These are phyloP conservation scores for Exophiala calicioides DNA, from an alignment of 2,329 filamentous ascomycete species.

Conservation along the genomic window DNA sequence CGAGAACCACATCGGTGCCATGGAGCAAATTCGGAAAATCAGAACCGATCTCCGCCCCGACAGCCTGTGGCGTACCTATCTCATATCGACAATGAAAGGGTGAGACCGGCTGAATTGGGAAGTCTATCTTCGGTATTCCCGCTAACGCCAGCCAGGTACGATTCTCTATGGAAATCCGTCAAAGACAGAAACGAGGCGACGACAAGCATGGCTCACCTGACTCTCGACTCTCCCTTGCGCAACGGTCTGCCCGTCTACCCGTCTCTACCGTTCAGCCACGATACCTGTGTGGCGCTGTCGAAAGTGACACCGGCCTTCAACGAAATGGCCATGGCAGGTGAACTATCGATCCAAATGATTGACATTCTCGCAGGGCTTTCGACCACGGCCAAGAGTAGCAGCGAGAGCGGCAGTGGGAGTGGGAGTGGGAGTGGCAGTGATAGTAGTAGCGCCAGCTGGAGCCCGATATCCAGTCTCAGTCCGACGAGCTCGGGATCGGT, in stretches of 20 bases:
- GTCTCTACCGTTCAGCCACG: constrained; percentile 19
- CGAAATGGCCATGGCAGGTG: constrained; percentile 20
- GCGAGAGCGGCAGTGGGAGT: too few species aligned
- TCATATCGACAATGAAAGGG: constrained; percentile 16
- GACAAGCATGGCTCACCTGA: constrained; percentile 18
- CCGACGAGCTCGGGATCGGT: constrained; percentile 6
- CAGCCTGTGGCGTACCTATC: constrained; percentile 19
- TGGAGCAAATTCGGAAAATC: constrained; percentile 20
- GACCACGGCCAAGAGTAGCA: constrained; percentile 8
- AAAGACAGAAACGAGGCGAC: constrained; percentile 20
- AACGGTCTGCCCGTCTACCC: constrained; percentile 23
- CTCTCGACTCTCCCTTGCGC: constrained; percentile 18
- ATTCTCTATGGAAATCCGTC: constrained; percentile 22
- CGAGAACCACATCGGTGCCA: constrained; percentile 18
- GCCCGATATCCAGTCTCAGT: too few species aligned
- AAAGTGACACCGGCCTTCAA: constrained; percentile 21
- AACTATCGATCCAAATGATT: constrained; percentile 25
- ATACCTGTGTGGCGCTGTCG: constrained; percentile 20
- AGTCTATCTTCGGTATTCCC: not conserved
- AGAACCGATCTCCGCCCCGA: constrained; percentile 15
- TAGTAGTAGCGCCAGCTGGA: too few species aligned
- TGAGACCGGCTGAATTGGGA: not conserved
- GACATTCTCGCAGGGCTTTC: constrained; percentile 20
- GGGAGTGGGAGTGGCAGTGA: too few species aligned
- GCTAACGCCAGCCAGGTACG: constrained; percentile 19